A percentile compares a stretch with the other conserved stretches of the same genome.
These are phyloP conservation scores for Dendrobium catenatum DNA, from an alignment of 106 monocot species.

Conservation along the genomic window DNA sequence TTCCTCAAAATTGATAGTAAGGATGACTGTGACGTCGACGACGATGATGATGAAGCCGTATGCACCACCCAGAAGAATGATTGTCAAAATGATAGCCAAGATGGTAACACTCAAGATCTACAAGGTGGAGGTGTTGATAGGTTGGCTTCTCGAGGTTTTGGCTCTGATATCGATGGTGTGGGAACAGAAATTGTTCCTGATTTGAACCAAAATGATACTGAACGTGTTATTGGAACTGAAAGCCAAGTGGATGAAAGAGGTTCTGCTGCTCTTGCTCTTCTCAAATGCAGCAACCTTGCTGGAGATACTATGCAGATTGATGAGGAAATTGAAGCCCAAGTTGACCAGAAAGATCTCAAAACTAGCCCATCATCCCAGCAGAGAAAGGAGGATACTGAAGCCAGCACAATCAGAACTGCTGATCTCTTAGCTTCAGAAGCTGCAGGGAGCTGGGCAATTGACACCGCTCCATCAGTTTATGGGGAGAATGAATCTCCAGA, in stretches of 20 bases:
- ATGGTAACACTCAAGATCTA: constrained; percentile 56
- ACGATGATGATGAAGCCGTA: constrained; percentile 21
- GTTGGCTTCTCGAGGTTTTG: constrained; percentile 24
- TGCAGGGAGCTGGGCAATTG: constrained; percentile 84
- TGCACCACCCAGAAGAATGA: constrained; percentile 54
- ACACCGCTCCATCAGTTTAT: constrained; percentile 62
- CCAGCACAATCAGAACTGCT: constrained; percentile 38
- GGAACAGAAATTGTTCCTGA: constrained; percentile 32
- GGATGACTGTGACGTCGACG: background rate
- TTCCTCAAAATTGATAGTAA: background rate
- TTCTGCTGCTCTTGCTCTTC: constrained; percentile 1
- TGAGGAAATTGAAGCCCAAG: constrained; percentile 28
- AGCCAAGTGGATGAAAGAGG: constrained; percentile 28
- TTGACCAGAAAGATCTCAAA: constrained; percentile 16
- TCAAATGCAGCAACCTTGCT: constrained; percentile 36
- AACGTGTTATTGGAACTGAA: constrained; percentile 59
- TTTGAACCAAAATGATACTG: constrained; percentile 36
- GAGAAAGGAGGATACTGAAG: constrained; percentile 45
- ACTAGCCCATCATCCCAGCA: constrained; percentile 5
- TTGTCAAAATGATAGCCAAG: constrained; percentile 34
- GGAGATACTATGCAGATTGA: constrained; percentile 60
- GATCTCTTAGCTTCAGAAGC: constrained; percentile 90
- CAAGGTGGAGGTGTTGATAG: constrained; percentile 54
- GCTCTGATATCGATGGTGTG: constrained; percentile 39
- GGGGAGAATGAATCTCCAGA: constrained; percentile 46